Conservation (phyloP, 805 yeast species). For the Candida morakotiae region DNA sequence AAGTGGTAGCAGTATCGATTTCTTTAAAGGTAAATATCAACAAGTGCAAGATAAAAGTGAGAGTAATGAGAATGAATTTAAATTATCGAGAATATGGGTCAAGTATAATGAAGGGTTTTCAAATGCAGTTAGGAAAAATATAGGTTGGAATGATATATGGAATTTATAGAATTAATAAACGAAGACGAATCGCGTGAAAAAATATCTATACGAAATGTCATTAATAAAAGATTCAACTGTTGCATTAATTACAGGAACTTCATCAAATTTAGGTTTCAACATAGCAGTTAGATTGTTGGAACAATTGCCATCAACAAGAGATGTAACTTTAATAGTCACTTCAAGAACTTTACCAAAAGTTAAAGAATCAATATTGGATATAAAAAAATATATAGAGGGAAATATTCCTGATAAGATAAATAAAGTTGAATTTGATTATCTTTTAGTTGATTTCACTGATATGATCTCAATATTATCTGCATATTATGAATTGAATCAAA, state of each 20-base stretch:
- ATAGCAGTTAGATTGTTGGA: constrained; percentile 78
- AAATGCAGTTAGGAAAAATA: constrained; percentile 81
- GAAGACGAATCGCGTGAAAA: background rate
- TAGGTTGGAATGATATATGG: constrained; percentile 75
- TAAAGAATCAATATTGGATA: constrained; percentile 61
- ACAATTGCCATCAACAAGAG: constrained; percentile 45
- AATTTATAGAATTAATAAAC: constrained; percentile 6
- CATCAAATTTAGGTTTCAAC: constrained; percentile 76
- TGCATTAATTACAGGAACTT: constrained; percentile 40
- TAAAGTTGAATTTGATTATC: constrained; percentile 77
- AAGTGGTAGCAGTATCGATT: constrained; percentile 30
- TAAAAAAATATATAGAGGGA: constrained; percentile 40
- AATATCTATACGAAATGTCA: constrained; percentile 7
- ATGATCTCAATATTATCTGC: constrained; percentile 84
- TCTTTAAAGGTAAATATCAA: constrained; percentile 35
- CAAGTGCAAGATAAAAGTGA: constrained; percentile 13
- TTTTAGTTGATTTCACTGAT: constrained; percentile 83
- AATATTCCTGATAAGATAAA: constrained; percentile 41
- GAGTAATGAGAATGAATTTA: constrained; percentile 17
- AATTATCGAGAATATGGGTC: constrained; percentile 65
- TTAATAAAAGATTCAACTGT: constrained; percentile 23
- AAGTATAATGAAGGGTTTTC: constrained; percentile 89
- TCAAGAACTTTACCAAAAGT: constrained; percentile 86
- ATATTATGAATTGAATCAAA: constrained; percentile 60
- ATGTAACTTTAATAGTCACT: constrained; percentile 80